phyloP scores from a whole-genome alignment of 1,284 basidiomycete genomes.

The Irpex sp. region DNA sequence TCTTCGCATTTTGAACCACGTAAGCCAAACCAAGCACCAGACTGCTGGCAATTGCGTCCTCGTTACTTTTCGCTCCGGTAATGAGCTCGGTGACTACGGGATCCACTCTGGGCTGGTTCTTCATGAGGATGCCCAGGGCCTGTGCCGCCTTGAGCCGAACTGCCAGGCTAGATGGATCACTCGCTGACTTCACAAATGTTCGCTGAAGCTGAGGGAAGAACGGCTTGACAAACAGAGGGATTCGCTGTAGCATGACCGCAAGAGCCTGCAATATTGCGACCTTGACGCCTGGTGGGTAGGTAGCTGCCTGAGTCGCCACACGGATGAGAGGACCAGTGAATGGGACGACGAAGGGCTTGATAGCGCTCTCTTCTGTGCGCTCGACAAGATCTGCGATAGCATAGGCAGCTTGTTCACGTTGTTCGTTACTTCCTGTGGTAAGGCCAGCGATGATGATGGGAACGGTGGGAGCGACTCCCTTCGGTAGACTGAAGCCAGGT shows the following conservation, averaged over 20 bases:
- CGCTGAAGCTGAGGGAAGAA: slow-evolving; percentile 99
- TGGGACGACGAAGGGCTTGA: slow-evolving; percentile 96
- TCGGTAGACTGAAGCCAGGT: slow-evolving; percentile 86
- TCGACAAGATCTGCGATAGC: slow-evolving; percentile 95
- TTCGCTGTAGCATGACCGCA: slow-evolving; percentile 76
- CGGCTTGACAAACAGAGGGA: slow-evolving; percentile 90
- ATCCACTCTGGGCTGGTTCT: slow-evolving; percentile 80
- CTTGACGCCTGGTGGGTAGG: slow-evolving; percentile 90
- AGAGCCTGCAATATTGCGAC: slow-evolving; percentile 83
- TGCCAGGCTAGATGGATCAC: slow-evolving; percentile 75
- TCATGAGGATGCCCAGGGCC: slow-evolving; percentile 92
- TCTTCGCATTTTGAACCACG: slow-evolving; percentile 70
- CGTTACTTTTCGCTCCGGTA: slow-evolving; percentile 61
- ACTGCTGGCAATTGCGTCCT: slow-evolving; percentile 75
- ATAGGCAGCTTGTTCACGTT: slow-evolving; percentile 90
- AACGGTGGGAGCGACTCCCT: slow-evolving; percentile 86
- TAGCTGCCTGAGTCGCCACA: slow-evolving; percentile 84
- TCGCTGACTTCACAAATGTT: slow-evolving; percentile 93
- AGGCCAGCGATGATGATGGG: slow-evolving; percentile 89
- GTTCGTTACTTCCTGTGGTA: slow-evolving; percentile 78
- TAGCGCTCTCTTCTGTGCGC: slow-evolving; percentile 81
- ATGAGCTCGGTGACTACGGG: slow-evolving; percentile 89
- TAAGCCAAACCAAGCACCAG: slow-evolving; percentile 75
- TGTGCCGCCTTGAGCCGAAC: slow-evolving; percentile 83
- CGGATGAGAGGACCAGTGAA: slow-evolving; percentile 96